phyloP scores from a whole-genome alignment of 2,329 filamentous ascomycete genomes.

The Teratosphaeria pseudoeucalypti region DNA sequence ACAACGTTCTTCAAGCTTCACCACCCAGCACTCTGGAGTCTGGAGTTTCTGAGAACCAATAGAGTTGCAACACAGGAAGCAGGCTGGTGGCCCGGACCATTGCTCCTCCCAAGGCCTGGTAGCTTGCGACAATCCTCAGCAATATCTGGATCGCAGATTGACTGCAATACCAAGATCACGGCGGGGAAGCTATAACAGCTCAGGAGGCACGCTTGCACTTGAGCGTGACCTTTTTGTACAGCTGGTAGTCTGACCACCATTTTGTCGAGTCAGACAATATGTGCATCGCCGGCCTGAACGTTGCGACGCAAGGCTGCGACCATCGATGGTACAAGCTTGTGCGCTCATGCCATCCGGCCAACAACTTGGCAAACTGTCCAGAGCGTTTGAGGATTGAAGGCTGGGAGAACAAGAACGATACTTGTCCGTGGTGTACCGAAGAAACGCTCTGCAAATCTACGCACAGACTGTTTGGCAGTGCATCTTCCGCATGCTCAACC shows the following conservation, averaged over 20 bases:
- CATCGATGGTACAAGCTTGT: slow-evolving; percentile 42
- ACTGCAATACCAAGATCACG: not conserved
- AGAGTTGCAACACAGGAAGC: not conserved
- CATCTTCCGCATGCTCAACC: slow-evolving; percentile 28
- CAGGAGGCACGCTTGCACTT: not conserved
- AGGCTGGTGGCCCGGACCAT: not conserved
- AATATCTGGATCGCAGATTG: not conserved
- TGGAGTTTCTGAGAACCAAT: not conserved
- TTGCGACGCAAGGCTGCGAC: slow-evolving; percentile 35
- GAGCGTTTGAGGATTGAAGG: slow-evolving; percentile 36
- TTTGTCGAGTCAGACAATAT: slow-evolving; percentile 22
- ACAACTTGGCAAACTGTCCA: slow-evolving; percentile 38
- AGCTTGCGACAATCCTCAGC: not conserved
- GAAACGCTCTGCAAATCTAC: slow-evolving; percentile 31
- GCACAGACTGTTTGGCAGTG: slow-evolving; percentile 38
- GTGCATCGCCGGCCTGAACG: slow-evolving; percentile 42
- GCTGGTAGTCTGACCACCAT: not conserved
- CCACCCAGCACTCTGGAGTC: not conserved
- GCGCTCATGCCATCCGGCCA: slow-evolving; percentile 32
- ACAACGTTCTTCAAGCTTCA: not conserved
- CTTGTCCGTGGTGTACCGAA: slow-evolving; percentile 37
- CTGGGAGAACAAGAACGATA: slow-evolving; percentile 39
- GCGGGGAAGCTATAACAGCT: not conserved
- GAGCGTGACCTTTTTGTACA: not conserved
- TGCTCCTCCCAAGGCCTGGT: not conserved